These are phyloP conservation scores for Phyllosticta citrichinensis DNA, from an alignment of 2,329 filamentous ascomycete genomes.

Conservation along the genomic window DNA sequence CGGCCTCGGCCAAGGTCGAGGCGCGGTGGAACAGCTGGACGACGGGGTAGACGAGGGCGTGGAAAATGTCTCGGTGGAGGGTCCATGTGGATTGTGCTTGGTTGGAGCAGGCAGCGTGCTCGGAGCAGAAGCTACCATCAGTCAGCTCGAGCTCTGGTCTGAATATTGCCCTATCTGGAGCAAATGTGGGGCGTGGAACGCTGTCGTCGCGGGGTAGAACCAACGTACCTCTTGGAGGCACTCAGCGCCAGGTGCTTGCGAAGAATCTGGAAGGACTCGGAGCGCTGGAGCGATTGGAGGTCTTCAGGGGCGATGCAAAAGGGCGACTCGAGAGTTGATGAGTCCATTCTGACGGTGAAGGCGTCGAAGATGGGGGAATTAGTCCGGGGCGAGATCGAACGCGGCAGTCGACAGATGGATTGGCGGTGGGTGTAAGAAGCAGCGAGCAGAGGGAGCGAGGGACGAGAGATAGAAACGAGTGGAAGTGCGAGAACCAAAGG, in stretches of 20 bases:
- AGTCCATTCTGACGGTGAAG: neutral
- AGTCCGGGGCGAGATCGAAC: slow-evolving; percentile 1
- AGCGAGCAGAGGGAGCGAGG: neutral
- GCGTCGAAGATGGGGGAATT: neutral
- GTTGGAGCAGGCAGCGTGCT: slow-evolving; percentile 26
- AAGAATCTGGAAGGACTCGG: slow-evolving; percentile 35
- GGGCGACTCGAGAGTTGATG: slow-evolving; percentile 20
- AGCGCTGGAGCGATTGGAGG: slow-evolving; percentile 27
- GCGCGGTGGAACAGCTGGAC: slow-evolving; percentile 47
- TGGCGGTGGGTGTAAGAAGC: neutral
- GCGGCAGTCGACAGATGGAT: neutral
- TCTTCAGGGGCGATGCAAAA: slow-evolving; percentile 35
- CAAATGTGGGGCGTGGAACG: neutral
- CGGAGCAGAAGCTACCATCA: slow-evolving; percentile 30
- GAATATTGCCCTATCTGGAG: neutral
- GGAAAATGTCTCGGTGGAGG: slow-evolving; percentile 49
- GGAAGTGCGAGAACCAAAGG: neutral
- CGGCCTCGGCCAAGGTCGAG: slow-evolving; percentile 41
- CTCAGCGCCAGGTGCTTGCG: slow-evolving; percentile 32
- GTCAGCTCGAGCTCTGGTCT: slow-evolving; percentile 25
- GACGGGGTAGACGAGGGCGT: slow-evolving; percentile 48
- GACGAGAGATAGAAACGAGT: neutral
- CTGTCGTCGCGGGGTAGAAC: neutral
- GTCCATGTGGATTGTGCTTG: slow-evolving; percentile 33
- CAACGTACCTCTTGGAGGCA: slow-evolving; percentile 27